Conservation (phyloP, 345 rosid species). For the Chamaenerion angustifolium region DNA sequence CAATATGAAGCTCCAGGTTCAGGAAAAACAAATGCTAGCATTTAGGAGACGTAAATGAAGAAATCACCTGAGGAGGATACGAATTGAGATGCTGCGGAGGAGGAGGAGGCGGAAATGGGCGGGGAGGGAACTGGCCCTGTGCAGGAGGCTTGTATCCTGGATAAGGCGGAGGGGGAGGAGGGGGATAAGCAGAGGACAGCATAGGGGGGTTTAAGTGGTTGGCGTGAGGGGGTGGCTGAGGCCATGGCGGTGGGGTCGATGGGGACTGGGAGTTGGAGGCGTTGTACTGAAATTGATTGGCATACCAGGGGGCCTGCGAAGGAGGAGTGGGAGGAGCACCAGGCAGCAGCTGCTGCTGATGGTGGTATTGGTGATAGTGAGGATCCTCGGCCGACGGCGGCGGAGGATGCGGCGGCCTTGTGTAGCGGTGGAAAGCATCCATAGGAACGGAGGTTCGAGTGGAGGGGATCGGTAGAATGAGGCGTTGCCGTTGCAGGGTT, state of each 20-base stretch:
- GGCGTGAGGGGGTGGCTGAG: constrained; percentile 13
- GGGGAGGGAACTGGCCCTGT: constrained; percentile 25
- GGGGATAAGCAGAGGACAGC: constrained; percentile 1
- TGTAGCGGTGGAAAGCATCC: constrained; percentile 10
- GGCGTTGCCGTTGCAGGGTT: not conserved
- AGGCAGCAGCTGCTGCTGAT: constrained; percentile 27
- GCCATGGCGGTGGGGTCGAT: constrained; percentile 33
- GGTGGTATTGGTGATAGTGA: constrained; percentile 12
- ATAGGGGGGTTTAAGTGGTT: not conserved
- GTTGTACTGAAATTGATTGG: constrained; percentile 43
- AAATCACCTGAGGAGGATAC: constrained; percentile 12
- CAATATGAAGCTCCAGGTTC: too few species aligned
- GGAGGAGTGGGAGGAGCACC: constrained; percentile 20
- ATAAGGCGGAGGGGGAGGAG: constrained; percentile 16
- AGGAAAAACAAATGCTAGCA: not conserved
- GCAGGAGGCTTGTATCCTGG: constrained; percentile 34
- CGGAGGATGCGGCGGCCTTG: constrained; percentile 11
- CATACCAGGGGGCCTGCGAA: constrained; percentile 35
- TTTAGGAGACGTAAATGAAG: not conserved
- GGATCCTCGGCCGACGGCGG: constrained; percentile 14
- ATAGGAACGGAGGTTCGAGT: constrained; percentile 1
- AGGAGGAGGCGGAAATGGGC: constrained; percentile 7
- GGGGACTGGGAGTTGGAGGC: constrained; percentile 35
- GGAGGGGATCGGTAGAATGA: not conserved
- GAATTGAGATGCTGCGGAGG: constrained; percentile 8